Evolutionary conservation across 257 asterid genomes (phyloP), one percentile per base, ranked within the genome.

Genomic region (Paulownia fortunei): DNA sequence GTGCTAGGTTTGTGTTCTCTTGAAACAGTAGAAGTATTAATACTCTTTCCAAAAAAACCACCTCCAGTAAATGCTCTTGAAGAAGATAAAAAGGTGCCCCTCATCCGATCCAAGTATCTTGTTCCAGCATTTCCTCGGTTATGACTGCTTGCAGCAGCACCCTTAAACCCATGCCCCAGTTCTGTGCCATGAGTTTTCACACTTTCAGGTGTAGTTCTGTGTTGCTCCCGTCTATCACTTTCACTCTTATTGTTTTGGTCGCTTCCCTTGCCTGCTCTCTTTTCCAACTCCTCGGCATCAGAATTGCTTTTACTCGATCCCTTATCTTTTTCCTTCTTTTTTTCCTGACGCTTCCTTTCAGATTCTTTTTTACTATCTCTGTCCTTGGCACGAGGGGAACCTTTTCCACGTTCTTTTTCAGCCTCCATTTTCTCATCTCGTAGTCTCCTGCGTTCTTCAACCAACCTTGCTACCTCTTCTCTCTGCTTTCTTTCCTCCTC

Each of bases 401-500:
- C 88, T 78, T 86, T 88, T 49, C 89, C 89, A 56, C 84, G 85
- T 44, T 90, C 97, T 73, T 87, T 92, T 83, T 89, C 97, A 73
- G 90, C 94, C 83, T 85, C 97, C 85, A 82, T 56, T 79, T 84
- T 89, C 87, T 85, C 97, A 78, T 89, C 97, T 15, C 97, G 90
- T 86, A 90, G 67, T 81, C 86, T 91, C 86, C 98, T 87, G n/a
- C 87, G 91, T 82, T 92, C 98, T 84, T 94, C 98, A 26, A 94
- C 98, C 86, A 94, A 82, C 82, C 94, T 89, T 34, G 98, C 96
- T 18, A 91, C 96, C 84, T 93, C 98, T 81, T 93, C 97, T 74
- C 96, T 88, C 86, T 94, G 98, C 91, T 92, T 94, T 84, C 94
- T 87, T 88, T 94, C 97, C 88, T 94, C 98, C 85, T 92, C 97